phyloP scores from a whole-genome alignment of 441 rosid species.

The Bocquillonia castaneifolia region DNA sequence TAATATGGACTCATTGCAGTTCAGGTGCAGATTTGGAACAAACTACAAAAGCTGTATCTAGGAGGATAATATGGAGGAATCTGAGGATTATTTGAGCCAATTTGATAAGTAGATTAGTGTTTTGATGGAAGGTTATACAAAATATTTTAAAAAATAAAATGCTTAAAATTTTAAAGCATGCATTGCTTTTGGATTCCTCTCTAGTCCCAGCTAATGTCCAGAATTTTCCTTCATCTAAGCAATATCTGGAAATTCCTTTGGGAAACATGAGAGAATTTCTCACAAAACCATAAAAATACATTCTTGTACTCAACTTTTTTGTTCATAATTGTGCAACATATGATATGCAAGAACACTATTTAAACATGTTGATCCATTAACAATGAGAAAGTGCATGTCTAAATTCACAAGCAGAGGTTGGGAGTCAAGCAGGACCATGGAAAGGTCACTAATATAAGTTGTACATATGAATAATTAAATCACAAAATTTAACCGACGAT shows the following conservation, averaged over 20 bases:
- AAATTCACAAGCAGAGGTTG: slow-evolving; percentile 12
- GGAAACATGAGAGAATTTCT: background rate
- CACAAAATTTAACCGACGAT: background rate
- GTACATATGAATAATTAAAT: background rate
- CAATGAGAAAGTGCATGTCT: background rate
- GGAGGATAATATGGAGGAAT: background rate
- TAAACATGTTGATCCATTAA: background rate
- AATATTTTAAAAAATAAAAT: background rate
- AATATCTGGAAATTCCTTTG: background rate
- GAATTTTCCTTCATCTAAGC: background rate
- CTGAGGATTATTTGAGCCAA: background rate
- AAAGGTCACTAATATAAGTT: background rate
- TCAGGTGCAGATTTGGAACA: background rate
- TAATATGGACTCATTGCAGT: background rate
- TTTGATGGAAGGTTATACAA: background rate
- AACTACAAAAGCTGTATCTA: background rate
- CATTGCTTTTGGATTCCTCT: background rate
- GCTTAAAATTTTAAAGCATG: background rate
- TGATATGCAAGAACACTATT: background rate
- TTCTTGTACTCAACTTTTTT: background rate
- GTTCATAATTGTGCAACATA: background rate
- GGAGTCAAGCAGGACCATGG: background rate
- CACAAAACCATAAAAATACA: background rate
- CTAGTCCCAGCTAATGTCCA: background rate
- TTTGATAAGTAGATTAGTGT: background rate